A percentile compares a stretch with the other conserved stretches of the same genome.
Conservation (phyloP, 345 rosid species). For the Gossypium arboreum region DNA sequence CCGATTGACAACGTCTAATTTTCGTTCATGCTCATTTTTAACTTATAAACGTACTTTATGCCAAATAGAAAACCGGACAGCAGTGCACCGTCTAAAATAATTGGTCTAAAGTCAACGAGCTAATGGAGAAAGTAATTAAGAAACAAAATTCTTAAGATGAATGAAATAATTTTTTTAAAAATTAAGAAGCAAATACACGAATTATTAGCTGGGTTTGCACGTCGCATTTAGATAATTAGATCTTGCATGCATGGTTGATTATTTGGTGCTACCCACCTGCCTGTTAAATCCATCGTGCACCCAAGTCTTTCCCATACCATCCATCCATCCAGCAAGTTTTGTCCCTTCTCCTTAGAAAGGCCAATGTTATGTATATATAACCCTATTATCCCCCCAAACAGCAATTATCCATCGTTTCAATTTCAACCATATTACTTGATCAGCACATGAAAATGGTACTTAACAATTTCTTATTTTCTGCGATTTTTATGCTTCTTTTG, state of each 20-base stretch:
- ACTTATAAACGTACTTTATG: too few species aligned
- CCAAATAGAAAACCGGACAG: background rate
- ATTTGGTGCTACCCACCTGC: background rate
- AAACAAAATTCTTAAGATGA: background rate
- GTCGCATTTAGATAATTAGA: background rate
- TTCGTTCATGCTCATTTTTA: too few species aligned
- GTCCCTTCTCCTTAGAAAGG: background rate
- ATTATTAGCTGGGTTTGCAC: background rate
- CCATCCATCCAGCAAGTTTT: background rate
- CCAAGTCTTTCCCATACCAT: slow-evolving; percentile 25
- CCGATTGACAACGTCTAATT: too few species aligned
- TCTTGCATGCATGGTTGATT: slow-evolving; percentile 1
- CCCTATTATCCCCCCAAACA: background rate
- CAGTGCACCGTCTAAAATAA: background rate
- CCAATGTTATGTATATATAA: background rate
- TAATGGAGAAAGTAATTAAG: background rate
- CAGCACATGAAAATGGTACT: slow-evolving; percentile 17
- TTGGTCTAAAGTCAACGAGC: background rate
- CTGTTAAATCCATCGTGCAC: slow-evolving; percentile 24
- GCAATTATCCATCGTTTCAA: background rate
- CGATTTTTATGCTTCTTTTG: slow-evolving; percentile 26
- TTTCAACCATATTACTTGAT: background rate
- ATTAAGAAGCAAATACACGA: background rate
- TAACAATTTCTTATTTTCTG: slow-evolving; percentile 1
- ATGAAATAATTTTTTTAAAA: background rate